phyloP scores from a whole-genome alignment of 441 rosid species.

The Capsella rubella region DNA sequence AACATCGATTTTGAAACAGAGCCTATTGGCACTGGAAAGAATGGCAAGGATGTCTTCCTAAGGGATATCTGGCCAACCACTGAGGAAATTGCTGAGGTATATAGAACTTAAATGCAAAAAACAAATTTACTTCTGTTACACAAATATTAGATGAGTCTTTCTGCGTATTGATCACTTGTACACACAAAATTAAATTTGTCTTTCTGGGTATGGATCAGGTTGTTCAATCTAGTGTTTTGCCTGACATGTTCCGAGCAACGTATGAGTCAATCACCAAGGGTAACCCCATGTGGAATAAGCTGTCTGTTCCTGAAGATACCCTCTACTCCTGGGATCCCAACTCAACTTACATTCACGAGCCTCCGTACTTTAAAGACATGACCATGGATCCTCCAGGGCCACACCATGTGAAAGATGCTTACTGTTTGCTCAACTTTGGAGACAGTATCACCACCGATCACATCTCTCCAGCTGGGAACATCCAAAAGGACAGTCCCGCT shows the following conservation, averaged over 20 bases:
- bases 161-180: conserved; percentile 39
- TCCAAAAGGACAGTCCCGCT: conserved; percentile 96
- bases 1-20: conserved; percentile 94
- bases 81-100: conserved; percentile 94
- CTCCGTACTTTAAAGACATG: conserved; percentile 97
- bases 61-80: conserved; percentile 96
- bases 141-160: conserved; percentile 1
- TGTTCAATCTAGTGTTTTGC: conserved; percentile 94
- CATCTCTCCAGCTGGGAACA: conserved; percentile 98
- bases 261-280: conserved; percentile 94
- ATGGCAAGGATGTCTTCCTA: conserved; percentile 78
- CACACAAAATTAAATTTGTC: background rate
- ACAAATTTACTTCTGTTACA: background rate
- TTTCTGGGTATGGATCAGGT: conserved; percentile 55
- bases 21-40: conserved; percentile 92
- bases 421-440: conserved; percentile 93
- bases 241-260: conserved; percentile 92
- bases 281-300: conserved; percentile 93
- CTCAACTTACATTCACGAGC: conserved; percentile 98
- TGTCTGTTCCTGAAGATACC: conserved; percentile 67
- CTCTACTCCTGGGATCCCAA: conserved; percentile 88
- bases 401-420: conserved; percentile 92
- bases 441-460: conserved; percentile 99
- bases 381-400: conserved; percentile 93
- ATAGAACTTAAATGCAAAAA: conserved; percentile 17